Base-by-base conservation (phyloP, 2,329 filamentous ascomycete species). In the Colletotrichum navitas region DNA sequence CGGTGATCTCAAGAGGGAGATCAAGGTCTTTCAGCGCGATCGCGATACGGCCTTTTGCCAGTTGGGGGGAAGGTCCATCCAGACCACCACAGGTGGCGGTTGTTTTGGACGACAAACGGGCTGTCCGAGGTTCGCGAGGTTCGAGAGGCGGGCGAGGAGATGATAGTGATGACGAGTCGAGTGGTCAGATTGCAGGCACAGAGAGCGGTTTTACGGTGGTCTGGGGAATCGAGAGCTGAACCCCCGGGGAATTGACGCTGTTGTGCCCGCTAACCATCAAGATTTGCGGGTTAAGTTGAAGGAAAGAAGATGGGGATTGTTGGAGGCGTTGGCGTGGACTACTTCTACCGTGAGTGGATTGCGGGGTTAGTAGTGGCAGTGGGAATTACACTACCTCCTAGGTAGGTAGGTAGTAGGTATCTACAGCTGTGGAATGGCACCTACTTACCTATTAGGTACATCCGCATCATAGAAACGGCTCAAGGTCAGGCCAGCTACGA, bases 21-120 rank as follows among this genome's bases (percentile, higher is more conserved):
- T 86, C 82, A 83, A 80, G 82, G 86, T 88, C 87, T 84, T 58
- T 88, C 87, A 88, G 87, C 85, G 86, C 86, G 83, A 85, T 88
- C 85, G 87, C 86, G 85, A 86, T 86, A 84, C 83, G 76, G 72
- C 72, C 69, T 63, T 59, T 59, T 63, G 68, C 61, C 55, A 61
- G 65, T 55, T 49, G 67, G 41, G 55, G 54, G 43, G 52, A 47
- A 45, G 63, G 68, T 74, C 73, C 73, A 74, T 74, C 51, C 73
- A 73, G 63, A 69, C 68, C 60, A 55, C 60, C 41, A 52, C 39
- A 54, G 59, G 51, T 60, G 43, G 69, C 36, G 39, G 32, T 5
- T 39, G 49, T 32, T 26, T 21, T 58, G 36, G 58, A 51, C 60
- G 45, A 49, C 61, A 39, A 64, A 49, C 36, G 54, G 41, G 41